Evolutionary conservation across 768 basidiomycete species (phyloP).

Genomic region (Boletus reticulatus): DNA sequence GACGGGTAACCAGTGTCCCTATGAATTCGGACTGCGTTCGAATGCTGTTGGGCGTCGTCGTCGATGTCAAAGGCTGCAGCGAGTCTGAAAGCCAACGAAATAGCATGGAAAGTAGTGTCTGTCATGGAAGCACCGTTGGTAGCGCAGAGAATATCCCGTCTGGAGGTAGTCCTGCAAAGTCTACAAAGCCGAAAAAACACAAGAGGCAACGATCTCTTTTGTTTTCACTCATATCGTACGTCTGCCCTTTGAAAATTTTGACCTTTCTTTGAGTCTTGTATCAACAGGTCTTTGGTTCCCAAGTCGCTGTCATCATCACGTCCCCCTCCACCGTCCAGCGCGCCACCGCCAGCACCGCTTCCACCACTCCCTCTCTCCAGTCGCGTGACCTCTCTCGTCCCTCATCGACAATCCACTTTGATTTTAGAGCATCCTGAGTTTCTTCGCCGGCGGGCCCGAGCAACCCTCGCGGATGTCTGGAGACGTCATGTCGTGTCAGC

Average conservation of each 20-base stretch:
- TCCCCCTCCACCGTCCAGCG: constrained; percentile 18
- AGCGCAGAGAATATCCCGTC: constrained; percentile 19
- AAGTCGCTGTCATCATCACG: constrained; percentile 29
- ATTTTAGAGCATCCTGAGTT: constrained; percentile 15
- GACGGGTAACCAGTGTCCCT: constrained; percentile 47
- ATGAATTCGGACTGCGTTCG: constrained; percentile 40
- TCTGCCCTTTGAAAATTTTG: background rate
- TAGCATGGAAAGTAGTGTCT: constrained; percentile 32
- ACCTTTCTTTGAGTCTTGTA: background rate
- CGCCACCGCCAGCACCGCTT: constrained; percentile 29
- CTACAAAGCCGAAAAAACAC: constrained; percentile 45
- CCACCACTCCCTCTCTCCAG: constrained; percentile 29
- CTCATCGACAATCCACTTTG: constrained; percentile 11
- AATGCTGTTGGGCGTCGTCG: constrained; percentile 49
- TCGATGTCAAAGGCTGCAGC: constrained; percentile 49
- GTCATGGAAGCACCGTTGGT: constrained; percentile 15
- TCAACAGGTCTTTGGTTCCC: constrained; percentile 29
- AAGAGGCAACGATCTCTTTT: constrained; percentile 71
- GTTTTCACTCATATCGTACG: constrained; percentile 64
- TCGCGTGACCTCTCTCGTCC: constrained; percentile 29
- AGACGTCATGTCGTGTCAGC: constrained; percentile 59
- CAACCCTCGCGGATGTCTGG: constrained; percentile 64
- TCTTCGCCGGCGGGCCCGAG: constrained; percentile 62
- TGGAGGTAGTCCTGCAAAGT: constrained; percentile 18
- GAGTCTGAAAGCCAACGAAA: constrained; percentile 33